phyloP scores from a whole-genome alignment of 2,329 filamentous ascomycete genomes.

The Cyphellophora attinorum region DNA sequence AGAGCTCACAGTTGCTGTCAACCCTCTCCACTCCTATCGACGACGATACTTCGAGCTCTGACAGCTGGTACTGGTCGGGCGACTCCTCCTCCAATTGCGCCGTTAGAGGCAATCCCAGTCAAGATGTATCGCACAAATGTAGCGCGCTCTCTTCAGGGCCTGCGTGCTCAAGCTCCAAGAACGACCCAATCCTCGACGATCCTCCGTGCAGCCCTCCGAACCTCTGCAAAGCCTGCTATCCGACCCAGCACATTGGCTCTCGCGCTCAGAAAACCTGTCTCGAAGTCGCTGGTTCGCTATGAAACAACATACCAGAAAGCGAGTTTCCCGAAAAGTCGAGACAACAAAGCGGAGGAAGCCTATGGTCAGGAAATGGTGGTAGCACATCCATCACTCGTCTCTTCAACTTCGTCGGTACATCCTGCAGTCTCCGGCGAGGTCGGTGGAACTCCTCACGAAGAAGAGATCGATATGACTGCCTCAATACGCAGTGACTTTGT shows the following conservation, averaged over 20 bases:
- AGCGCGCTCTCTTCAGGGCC: conserved; percentile 33
- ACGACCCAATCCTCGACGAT: conserved; percentile 25
- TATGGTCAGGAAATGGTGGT: conserved; percentile 48
- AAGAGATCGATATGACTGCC: conserved; percentile 41
- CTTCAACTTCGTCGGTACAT: conserved; percentile 46
- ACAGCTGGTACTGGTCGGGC: not conserved
- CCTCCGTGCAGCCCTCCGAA: conserved; percentile 30
- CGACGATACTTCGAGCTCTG: not conserved
- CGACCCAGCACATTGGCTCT: conserved; percentile 30
- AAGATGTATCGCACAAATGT: conserved; percentile 38
- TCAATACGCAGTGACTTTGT: conserved; percentile 51
- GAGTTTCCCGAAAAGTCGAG: conserved; percentile 7
- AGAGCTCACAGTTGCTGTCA: not conserved
- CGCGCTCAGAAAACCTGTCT: conserved; percentile 34
- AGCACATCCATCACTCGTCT: conserved; percentile 51
- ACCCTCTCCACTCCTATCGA: not conserved
- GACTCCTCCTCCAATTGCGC: not conserved
- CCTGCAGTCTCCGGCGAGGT: conserved; percentile 39
- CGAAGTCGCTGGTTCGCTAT: conserved; percentile 36
- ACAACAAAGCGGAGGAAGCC: conserved; percentile 39
- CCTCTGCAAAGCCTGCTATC: conserved; percentile 29
- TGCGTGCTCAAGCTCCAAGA: conserved; percentile 12
- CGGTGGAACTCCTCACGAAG: conserved; percentile 22
- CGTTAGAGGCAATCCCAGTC: not conserved
- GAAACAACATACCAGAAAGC: conserved; percentile 17